Evolutionary conservation across 805 yeast species (phyloP).

Genomic region (Spathaspora arborariae): DNA sequence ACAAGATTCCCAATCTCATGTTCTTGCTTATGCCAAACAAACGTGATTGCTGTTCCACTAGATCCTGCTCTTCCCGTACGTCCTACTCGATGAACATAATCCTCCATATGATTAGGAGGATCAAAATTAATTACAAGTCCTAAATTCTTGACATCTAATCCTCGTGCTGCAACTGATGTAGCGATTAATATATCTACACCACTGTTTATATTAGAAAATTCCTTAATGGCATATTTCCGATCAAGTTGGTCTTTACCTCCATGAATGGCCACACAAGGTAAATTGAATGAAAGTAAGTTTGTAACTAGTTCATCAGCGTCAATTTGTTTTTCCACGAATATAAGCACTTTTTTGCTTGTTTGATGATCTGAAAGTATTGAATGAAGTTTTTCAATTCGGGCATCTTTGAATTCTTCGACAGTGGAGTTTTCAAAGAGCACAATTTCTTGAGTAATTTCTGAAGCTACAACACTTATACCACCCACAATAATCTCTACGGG

Average conservation of each 20-base stretch:
- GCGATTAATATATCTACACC: slow-evolving; percentile 69
- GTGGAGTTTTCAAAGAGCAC: slow-evolving; percentile 52
- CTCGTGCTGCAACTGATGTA: slow-evolving; percentile 93
- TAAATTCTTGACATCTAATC: slow-evolving; percentile 86
- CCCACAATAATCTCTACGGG: slow-evolving; percentile 83
- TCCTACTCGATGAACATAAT: slow-evolving; percentile 94
- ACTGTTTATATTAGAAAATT: slow-evolving; percentile 54
- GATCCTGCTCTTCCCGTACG: slow-evolving; percentile 92
- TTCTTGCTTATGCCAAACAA: slow-evolving; percentile 60
- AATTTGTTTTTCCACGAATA: slow-evolving; percentile 89
- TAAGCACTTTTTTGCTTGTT: slow-evolving; percentile 51
- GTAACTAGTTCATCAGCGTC: slow-evolving; percentile 70
- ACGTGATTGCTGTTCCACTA: slow-evolving; percentile 58
- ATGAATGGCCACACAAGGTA: slow-evolving; percentile 68
- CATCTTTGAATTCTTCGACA: slow-evolving; percentile 30
- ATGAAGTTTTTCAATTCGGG: slow-evolving; percentile 34
- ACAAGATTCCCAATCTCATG: slow-evolving; percentile 65
- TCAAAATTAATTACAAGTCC: slow-evolving; percentile 69
- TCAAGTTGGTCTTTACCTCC: slow-evolving; percentile 91
- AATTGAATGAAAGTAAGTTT: slow-evolving; percentile 48
- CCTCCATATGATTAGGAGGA: slow-evolving; percentile 88
- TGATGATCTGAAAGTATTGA: slow-evolving; percentile 49
- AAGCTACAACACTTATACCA: slow-evolving; percentile 73
- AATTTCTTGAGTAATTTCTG: slow-evolving; percentile 71
- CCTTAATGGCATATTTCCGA: slow-evolving; percentile 67